A percentile compares a stretch with the other conserved stretches of the same genome.
Evolutionary conservation across 2,329 filamentous ascomycete genomes (phyloP).

Genomic region (Colletotrichum acutatum): DNA sequence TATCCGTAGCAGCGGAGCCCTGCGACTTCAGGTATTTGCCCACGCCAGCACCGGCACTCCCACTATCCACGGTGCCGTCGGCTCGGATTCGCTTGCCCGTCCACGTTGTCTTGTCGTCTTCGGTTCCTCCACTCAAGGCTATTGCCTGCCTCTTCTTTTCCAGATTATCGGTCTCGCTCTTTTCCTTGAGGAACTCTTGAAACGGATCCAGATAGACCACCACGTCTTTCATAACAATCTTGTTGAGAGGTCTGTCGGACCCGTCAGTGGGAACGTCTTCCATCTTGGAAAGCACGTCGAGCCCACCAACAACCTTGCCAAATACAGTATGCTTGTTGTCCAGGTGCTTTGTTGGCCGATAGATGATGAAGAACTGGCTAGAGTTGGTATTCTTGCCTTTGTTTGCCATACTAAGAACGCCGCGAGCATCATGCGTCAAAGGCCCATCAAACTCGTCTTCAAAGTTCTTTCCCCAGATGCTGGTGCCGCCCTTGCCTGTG

Average conservation of each 20-base stretch:
- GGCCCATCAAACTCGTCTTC: constrained; percentile 93
- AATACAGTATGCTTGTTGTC: constrained; percentile 99
- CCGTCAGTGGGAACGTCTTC: constrained; percentile 82
- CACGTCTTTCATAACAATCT: constrained; percentile 84
- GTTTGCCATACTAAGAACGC: constrained; percentile 94
- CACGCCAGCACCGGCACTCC: constrained; percentile 57
- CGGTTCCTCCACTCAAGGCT: constrained; percentile 74
- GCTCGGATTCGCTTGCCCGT: constrained; percentile 89
- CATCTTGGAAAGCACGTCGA: constrained; percentile 77
- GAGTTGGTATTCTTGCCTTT: constrained; percentile 99
- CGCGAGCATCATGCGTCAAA: constrained; percentile 82
- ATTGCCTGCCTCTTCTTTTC: constrained; percentile 71
- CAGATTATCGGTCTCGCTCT: constrained; percentile 69
- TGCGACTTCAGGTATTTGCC: constrained; percentile 79
- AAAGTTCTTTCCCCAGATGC: constrained; percentile 95
- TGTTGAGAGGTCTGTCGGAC: constrained; percentile 78
- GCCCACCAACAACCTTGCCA: constrained; percentile 81
- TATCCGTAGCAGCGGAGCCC: constrained; percentile 52
- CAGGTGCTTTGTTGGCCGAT: constrained; percentile 84
- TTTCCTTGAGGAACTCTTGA: constrained; percentile 87
- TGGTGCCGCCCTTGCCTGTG: constrained; percentile 88
- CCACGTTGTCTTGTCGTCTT: constrained; percentile 94
- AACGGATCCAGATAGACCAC: constrained; percentile 94
- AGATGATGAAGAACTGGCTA: constrained; percentile 94
- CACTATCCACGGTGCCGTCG: constrained; percentile 67